Conservation (phyloP, 768 basidiomycete genomes). For the Infundibulicybe gibba region DNA sequence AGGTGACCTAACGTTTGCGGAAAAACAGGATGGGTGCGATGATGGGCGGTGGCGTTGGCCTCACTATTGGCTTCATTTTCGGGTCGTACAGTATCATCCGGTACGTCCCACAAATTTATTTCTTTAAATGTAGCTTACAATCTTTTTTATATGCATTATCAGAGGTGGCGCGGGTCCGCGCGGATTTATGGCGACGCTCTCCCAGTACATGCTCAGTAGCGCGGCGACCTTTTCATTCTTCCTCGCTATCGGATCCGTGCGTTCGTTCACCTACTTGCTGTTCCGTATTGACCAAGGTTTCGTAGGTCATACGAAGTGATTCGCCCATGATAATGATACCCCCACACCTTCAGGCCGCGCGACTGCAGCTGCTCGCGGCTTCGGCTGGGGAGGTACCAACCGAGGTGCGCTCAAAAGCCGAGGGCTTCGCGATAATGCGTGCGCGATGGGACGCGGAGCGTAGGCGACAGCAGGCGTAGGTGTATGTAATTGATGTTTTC, state of each 20-base stretch:
- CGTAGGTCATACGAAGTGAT: slow-evolving; percentile 88
- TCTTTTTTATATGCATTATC: slow-evolving; percentile 5
- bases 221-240: slow-evolving; percentile 98
- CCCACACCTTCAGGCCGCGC: slow-evolving; percentile 60
- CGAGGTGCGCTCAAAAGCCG: slow-evolving; percentile 53
- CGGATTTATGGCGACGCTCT: slow-evolving; percentile 86
- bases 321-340: slow-evolving; percentile 33
- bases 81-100: slow-evolving; percentile 90
- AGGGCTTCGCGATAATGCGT: slow-evolving; percentile 68
- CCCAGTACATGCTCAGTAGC: slow-evolving; percentile 98
- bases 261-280: slow-evolving; percentile 14
- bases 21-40: slow-evolving; percentile 78
- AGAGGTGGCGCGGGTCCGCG: slow-evolving; percentile 91
- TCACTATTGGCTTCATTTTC: slow-evolving; percentile 97
- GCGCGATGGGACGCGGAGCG: slow-evolving; percentile 75
- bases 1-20: slow-evolving; percentile 10
- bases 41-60: slow-evolving; percentile 91
- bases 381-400: slow-evolving; percentile 20
- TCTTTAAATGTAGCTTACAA: not conserved
- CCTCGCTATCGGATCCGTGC: slow-evolving; percentile 89
- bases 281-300: slow-evolving; percentile 3
- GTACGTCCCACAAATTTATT: slow-evolving; percentile 36
- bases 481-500: too few species aligned
- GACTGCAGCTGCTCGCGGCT: slow-evolving; percentile 53
- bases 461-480: slow-evolving; percentile 19